Evolutionary conservation across 768 basidiomycete genomes (phyloP), one percentile per base, ranked within the genome.

Genomic region (Boletus patriciae): DNA sequence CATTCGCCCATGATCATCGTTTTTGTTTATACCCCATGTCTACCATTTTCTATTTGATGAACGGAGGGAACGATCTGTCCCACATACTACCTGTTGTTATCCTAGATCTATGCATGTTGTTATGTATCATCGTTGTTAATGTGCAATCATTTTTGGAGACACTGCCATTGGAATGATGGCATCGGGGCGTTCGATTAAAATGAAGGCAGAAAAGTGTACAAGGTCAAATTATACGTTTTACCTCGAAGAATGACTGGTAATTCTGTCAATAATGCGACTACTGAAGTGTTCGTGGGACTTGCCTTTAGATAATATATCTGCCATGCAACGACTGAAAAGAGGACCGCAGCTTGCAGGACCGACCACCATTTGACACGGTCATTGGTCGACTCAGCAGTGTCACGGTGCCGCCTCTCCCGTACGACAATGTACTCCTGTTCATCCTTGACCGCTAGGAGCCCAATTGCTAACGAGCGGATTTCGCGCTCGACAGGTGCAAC

Each of bases 321-420:
- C 95, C 95, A 98, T 43, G 83, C 95, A 52, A 97, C 95, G 0
- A 97, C 89, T 3, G 84, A 79, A 68, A 98, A 90, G 54, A 98
- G 76, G 21, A 98, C 89, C 40, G 91, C 69, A 5, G 90, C 81
- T 72, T 99, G 97, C 8, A 94, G 70, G 58, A 99, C 87, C 3
- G 94, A 95, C 97, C 97, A 99, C 94, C 94, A 98, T 76, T 98
- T 98, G 51, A 99, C 96, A 38, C 97, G 86, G 38, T 89, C 83
- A 70, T 98, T 98, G 19, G 92, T 92, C 1, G 84, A 96, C 78
- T 91, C 92, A 10, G 92, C 88, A 49, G 97, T 99, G 71, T 98
- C 92, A 52, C 97, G 81, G 73, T 99, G 97, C 41, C 87, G 87
- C 57, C 83, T 82, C 73, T 99, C 97, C 48, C 97, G 83, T 29